Evolutionary conservation across 306 rosid species (phyloP), one percentile per base, ranked within the genome.

Genomic region (Fragaria nilgerrensis): DNA sequence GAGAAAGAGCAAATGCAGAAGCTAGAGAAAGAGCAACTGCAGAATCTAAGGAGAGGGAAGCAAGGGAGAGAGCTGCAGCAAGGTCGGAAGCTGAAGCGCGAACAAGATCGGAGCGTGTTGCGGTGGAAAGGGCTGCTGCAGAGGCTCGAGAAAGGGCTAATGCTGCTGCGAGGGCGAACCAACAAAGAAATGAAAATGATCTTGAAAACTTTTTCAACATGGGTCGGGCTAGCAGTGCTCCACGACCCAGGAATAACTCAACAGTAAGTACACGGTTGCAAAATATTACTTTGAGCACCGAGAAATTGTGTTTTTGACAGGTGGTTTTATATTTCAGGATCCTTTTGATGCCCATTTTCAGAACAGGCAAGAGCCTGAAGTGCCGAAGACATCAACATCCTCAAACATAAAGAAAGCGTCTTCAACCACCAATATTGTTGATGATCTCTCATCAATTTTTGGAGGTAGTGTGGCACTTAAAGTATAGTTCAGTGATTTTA

Each of bases 371-470:
- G 82, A 73, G 75, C 74, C 97, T 66, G 96, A 88, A 84, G 82
- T 48, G 71, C 77, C 90, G 6, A 92, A 85, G 84, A 81, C 88
- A 78, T 73, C 97, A 73, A 75, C 86, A 82, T 75, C 94, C 63
- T 75, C 97, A 41, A 86, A 74, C 86, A 82, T 87, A 82, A 92
- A 87, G 84, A 96, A 92, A 89, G 91, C 87, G 29, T 85, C 92
- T 76, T 92, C 99, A 16, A 59, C 93, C 61, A 75, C 90, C 73
- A 92, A 90, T 89, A 79, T 95, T 73, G 97, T 88, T 75, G 99
- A 95, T 20, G 99, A 96, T 81, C 99, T 96, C 81, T 78, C 97
- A 73, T 90, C 97, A 55, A 91, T 92, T 79, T 96, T 96, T 84
- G 96, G 95, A 84, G 91, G 99, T 96, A 88, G 82, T 68, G 78